Base-by-base conservation (phyloP, 169 alveolate genomes). In the Cryptosporidium meleagridis region DNA sequence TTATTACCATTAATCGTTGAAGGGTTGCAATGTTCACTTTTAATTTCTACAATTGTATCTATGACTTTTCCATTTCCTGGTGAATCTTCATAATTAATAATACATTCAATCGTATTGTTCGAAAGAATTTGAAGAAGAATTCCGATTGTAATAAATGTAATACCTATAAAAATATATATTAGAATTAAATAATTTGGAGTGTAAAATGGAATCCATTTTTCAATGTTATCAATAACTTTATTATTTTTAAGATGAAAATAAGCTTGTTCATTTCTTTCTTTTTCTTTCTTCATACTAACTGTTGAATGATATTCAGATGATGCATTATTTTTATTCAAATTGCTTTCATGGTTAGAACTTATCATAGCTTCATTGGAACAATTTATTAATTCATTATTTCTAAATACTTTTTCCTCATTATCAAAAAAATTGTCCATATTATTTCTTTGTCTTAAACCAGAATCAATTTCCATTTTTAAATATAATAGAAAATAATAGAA, bases 21-120 rank as follows among this genome's bases (percentile, higher is more conserved):
- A n/a, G 89, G 89, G 29, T 80, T 80, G 2, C 89, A 80, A 58
- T 59, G 18, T 29, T 80, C 69, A 10, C 69, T 65, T 12, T 29
- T 65, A 1, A 80, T 21, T 45, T 80, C 80, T 35, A 80, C 89
- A 9, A 65, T 2, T 8, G 89, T 80, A 44, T 62, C 75, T 4
- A 26, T 59, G 0, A 75, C 65, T 8, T 12, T 41, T 16, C 80
- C 73, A 39, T 35, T 39, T 41, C 75, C 89, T 9, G 89, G 89
- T 45, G 89, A 65, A 59, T 80, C 89, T 35, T 65, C 80, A 67
- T 80, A 80, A 26, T 37, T 16, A 59, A 80, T 35, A 26, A 21
- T 31, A 80, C 89, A 80, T 48, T 80, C 89, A 23, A 80, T 80
- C 45, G 44, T 62, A 29, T 23, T 31, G 9, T 44, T 80, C 31